A percentile compares a stretch with the other conserved stretches of the same genome.
These are phyloP conservation scores for Phytophthora tentaculata DNA, from an alignment of 352 stramenopile genomes.

Conservation along the genomic window DNA sequence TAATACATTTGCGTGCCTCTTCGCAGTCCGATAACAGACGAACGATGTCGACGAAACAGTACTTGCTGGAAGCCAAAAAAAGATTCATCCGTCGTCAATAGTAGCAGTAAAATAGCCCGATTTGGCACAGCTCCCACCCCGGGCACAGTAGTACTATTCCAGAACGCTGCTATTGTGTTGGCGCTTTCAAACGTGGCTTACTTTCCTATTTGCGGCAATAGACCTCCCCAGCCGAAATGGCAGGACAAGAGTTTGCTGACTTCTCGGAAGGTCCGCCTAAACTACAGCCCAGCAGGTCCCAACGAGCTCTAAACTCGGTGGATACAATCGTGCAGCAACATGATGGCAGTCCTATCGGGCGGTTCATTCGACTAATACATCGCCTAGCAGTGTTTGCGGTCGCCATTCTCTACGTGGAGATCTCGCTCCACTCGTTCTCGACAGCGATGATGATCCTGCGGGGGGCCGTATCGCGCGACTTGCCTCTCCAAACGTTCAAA, in stretches of 20 bases:
- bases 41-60: no score
- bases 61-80: no score
- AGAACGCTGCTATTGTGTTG: no score
- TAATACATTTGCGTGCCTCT: no score
- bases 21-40: no score
- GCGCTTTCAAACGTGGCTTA: no score
- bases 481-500: conserved; percentile 18
- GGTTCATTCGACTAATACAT: conserved; percentile 16
- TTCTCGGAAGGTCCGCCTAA: conserved; percentile 4
- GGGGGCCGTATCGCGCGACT: conserved; percentile 17
- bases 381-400: conserved; percentile 28
- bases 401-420: conserved; percentile 32
- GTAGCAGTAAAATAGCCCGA: no score
- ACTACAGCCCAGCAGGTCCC: neutral
- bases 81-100: no score
- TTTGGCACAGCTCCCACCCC: no score
- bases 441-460: conserved; percentile 25
- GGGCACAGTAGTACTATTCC: no score
- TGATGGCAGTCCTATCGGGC: neutral
- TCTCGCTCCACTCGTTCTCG: conserved; percentile 31
- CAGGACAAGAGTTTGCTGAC: conserved; percentile 14
- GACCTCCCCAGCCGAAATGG: no score
- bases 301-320: neutral
- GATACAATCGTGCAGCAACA: neutral
- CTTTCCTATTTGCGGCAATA: no score